Percentiles rank a stretch among this genome's conserved stretches.
phyloP scores from a whole-genome alignment of 2,329 filamentous ascomycete species.

The Fusarium setosum region DNA sequence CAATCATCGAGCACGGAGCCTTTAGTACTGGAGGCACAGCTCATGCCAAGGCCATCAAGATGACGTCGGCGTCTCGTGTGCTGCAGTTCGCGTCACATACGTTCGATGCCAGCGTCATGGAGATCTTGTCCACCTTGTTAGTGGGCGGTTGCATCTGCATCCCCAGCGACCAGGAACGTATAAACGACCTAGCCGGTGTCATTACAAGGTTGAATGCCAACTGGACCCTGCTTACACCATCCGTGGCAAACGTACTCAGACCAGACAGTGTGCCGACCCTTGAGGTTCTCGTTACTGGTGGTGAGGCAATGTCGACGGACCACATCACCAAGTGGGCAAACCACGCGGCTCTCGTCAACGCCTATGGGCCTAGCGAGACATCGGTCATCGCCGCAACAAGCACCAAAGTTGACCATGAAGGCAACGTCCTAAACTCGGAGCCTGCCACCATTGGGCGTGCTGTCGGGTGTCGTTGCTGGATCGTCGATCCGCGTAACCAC shows the following conservation, averaged over 20 bases:
- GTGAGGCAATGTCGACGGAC: conserved; percentile 23
- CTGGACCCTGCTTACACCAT: conserved; percentile 33
- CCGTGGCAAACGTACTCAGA: conserved; percentile 22
- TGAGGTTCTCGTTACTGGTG: conserved; percentile 17
- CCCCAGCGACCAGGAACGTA: conserved; percentile 25
- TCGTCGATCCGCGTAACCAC: conserved; percentile 9
- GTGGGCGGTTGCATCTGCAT: conserved; percentile 32
- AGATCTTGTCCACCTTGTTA: conserved; percentile 35
- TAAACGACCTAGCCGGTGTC: conserved; percentile 21
- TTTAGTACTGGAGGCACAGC: conserved; percentile 18
- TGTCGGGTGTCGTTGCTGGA: conserved; percentile 21
- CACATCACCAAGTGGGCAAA: conserved; percentile 24
- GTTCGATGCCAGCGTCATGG: conserved; percentile 35
- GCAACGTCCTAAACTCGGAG: neutral
- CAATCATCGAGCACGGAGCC: conserved; percentile 29
- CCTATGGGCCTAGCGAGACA: conserved; percentile 28
- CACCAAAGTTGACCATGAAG: conserved; percentile 6
- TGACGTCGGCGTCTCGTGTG: conserved; percentile 25
- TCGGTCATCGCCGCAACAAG: conserved; percentile 12
- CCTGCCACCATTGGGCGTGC: conserved; percentile 14
- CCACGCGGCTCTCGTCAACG: conserved; percentile 26
- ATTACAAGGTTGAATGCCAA: conserved; percentile 23
- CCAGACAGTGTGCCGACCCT: conserved; percentile 16
- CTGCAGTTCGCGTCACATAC: conserved; percentile 26
- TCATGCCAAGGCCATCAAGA: conserved; percentile 29